These are phyloP conservation scores for Aurantiochytrium sp. DNA, from an alignment of 108 stramenopile species.

Conservation along the genomic window DNA sequence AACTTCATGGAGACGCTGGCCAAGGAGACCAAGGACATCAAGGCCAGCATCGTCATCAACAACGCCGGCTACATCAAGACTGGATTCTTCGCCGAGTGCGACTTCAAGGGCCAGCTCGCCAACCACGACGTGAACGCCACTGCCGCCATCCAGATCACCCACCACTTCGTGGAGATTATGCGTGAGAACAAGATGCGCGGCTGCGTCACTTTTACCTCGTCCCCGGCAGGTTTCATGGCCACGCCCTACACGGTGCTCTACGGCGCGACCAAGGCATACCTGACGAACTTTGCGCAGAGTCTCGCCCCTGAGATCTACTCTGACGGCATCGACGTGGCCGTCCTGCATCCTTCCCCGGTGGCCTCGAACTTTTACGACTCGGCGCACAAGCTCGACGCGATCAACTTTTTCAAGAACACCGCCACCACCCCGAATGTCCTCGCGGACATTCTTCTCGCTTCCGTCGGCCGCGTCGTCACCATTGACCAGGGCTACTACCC, in stretches of 20 bases:
- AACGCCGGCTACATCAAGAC: slow-evolving; percentile 95
- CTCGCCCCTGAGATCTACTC: slow-evolving; percentile 77
- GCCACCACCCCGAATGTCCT: slow-evolving; percentile 81
- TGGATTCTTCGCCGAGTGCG: slow-evolving; percentile 91
- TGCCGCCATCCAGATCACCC: slow-evolving; percentile 81
- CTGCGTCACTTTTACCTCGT: slow-evolving; percentile 92
- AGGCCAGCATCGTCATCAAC: slow-evolving; percentile 57
- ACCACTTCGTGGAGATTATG: slow-evolving; percentile 79
- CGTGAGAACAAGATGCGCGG: slow-evolving; percentile 67
- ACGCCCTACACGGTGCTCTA: slow-evolving; percentile 96
- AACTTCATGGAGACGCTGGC: slow-evolving; percentile 38
- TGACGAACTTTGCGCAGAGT: slow-evolving; percentile 78
- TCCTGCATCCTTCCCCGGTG: slow-evolving; percentile 95
- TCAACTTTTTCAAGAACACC: slow-evolving; percentile 70
- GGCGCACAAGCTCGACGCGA: slow-evolving; percentile 55
- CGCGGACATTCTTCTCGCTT: slow-evolving; percentile 81
- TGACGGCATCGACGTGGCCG: slow-evolving; percentile 92
- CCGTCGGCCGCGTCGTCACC: slow-evolving; percentile 79
- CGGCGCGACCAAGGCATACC: slow-evolving; percentile 97
- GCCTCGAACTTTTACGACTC: slow-evolving; percentile 88
- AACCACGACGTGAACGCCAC: slow-evolving; percentile 58
- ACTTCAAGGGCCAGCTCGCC: slow-evolving; percentile 48
- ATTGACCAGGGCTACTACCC: slow-evolving; percentile 56
- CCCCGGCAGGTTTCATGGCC: slow-evolving; percentile 93
- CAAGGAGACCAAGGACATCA: slow-evolving; percentile 76